A percentile compares a stretch with the other conserved stretches of the same genome.
phyloP scores from a whole-genome alignment of 331 rosid species.

The Pyrus hybrid region DNA sequence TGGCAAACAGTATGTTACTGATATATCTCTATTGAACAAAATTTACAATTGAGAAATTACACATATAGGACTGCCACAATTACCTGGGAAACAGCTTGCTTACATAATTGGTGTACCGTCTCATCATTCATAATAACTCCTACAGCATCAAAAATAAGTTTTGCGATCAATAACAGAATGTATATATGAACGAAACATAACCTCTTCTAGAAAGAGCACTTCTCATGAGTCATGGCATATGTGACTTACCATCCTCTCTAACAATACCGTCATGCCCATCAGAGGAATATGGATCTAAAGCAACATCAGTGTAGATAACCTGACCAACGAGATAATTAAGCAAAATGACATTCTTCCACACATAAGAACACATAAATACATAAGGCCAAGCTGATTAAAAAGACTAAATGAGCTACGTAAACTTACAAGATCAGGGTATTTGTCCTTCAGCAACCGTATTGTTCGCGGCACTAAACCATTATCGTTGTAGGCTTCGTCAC shows the following conservation, averaged over 20 bases:
- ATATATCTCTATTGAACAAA: not conserved
- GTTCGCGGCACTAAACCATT: constrained; percentile 87
- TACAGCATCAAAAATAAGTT: constrained; percentile 30
- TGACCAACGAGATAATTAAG: constrained; percentile 23
- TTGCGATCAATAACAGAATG: not conserved
- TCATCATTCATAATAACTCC: constrained; percentile 97
- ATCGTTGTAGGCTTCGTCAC: constrained; percentile 87
- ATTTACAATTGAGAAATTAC: not conserved
- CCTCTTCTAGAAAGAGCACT: constrained; percentile 7
- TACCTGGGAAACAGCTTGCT: constrained; percentile 98
- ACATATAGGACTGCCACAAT: constrained; percentile 12
- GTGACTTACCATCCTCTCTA: constrained; percentile 83
- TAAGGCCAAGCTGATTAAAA: not conserved
- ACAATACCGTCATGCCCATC: constrained; percentile 99
- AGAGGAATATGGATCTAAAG: constrained; percentile 92
- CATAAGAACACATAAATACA: not conserved
- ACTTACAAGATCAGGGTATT: constrained; percentile 93
- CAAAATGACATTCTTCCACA: constrained; percentile 7
- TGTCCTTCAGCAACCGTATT: constrained; percentile 80
- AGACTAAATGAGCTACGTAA: not conserved
- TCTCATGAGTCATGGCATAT: constrained; percentile 3
- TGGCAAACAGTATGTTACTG: not conserved
- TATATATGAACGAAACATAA: constrained; percentile 4
- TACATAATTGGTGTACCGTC: constrained; percentile 88
- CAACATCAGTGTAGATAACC: constrained; percentile 94